Percentiles rank a stretch among this genome's conserved stretches.
Conservation (phyloP, 768 basidiomycete genomes). For the Rhizopogon roseolus region DNA sequence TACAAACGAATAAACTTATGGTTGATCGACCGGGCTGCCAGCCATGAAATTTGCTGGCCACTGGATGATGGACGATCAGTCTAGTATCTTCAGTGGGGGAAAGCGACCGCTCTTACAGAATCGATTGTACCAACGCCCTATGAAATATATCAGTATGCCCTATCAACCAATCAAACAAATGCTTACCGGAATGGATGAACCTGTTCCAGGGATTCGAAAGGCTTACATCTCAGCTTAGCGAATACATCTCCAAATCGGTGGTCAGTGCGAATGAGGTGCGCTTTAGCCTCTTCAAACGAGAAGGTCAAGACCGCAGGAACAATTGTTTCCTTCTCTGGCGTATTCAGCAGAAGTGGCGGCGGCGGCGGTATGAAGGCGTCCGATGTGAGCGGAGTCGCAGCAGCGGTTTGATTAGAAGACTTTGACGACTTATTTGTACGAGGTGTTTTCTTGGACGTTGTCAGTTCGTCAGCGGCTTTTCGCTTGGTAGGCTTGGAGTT, state of each 20-base stretch:
- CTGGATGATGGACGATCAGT: conserved; percentile 26
- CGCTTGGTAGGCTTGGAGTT: conserved; percentile 6
- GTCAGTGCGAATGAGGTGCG: conserved; percentile 65
- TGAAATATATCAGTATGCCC: background rate
- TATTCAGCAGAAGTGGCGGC: conserved; percentile 1
- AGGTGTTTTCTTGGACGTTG: conserved; percentile 1
- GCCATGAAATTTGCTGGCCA: conserved; percentile 81
- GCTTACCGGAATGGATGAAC: conserved; percentile 79
- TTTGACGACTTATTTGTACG: conserved; percentile 4
- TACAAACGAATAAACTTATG: conserved; percentile 77
- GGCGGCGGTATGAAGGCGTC: background rate
- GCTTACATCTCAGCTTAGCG: conserved; percentile 59
- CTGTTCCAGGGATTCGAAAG: conserved; percentile 67
- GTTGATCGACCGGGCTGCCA: conserved; percentile 79
- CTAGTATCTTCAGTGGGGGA: background rate
- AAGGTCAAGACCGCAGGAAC: conserved; percentile 74
- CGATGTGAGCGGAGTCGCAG: background rate
- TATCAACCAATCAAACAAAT: background rate
- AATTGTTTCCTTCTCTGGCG: conserved; percentile 22
- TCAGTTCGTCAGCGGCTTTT: conserved; percentile 9
- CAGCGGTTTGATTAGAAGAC: background rate
- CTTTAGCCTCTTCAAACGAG: conserved; percentile 70
- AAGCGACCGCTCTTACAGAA: conserved; percentile 44
- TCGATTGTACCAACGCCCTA: conserved; percentile 70
- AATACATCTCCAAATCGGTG: conserved; percentile 71